Conservation (phyloP, 345 rosid species). For the Rhodamnia rubescens region DNA sequence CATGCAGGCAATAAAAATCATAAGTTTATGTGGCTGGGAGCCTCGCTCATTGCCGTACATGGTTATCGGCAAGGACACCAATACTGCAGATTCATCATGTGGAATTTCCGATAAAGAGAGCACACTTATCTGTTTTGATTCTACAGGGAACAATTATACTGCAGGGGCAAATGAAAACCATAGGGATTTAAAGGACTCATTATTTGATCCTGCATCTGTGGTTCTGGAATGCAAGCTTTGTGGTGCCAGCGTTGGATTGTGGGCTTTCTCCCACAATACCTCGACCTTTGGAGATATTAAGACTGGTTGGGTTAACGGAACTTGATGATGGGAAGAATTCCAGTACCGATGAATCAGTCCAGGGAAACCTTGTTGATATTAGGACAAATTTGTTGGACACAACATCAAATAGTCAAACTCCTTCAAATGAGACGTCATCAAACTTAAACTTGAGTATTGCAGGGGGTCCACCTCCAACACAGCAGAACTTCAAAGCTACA, state of each 20-base stretch:
- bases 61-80: conserved; percentile 17
- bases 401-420: conserved; percentile 7
- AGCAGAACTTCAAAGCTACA: conserved; percentile 80
- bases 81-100: neutral
- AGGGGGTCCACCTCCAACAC: conserved; percentile 86
- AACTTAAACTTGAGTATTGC: conserved; percentile 68
- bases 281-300: conserved; percentile 62
- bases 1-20: conserved; percentile 68
- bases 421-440: conserved; percentile 17
- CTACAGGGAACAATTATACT: neutral
- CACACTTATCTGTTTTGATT: neutral
- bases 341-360: conserved; percentile 12
- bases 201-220: conserved; percentile 61
- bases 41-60: conserved; percentile 66
- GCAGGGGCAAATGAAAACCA: conserved; percentile 18
- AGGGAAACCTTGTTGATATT: conserved; percentile 6
- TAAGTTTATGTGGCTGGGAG: conserved; percentile 95
- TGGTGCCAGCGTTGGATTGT: conserved; percentile 92
- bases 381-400: conserved; percentile 2
- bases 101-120: neutral
- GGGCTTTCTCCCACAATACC: conserved; percentile 63
- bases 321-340: conserved; percentile 17
- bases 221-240: conserved; percentile 88
- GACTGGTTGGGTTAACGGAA: conserved; percentile 56
- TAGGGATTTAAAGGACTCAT: conserved; percentile 14